These are phyloP conservation scores for Irpex sp. DNA, from an alignment of 1,284 basidiomycete genomes.

Conservation along the genomic window DNA sequence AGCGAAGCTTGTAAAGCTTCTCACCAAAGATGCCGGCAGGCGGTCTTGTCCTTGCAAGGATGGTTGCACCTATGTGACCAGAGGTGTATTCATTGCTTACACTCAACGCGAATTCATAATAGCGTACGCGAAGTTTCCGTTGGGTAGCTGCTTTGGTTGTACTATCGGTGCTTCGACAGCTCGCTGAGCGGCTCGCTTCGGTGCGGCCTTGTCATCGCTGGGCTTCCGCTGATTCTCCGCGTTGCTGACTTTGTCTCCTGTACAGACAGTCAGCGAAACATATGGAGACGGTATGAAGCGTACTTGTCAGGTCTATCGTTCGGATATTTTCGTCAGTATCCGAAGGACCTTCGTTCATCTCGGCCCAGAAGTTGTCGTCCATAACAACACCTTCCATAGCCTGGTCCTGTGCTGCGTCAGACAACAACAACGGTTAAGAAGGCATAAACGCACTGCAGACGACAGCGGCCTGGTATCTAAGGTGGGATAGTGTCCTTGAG, in stretches of 20 bases:
- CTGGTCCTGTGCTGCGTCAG: constrained; percentile 41
- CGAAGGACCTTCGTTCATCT: constrained; percentile 30
- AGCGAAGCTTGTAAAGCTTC: constrained; percentile 14
- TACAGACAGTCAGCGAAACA: neutral
- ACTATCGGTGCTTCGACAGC: constrained; percentile 22
- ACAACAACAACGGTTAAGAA: neutral
- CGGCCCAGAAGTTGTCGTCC: constrained; percentile 63
- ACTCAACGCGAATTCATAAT: neutral
- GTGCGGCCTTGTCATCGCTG: neutral
- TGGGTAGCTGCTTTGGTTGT: constrained; percentile 33
- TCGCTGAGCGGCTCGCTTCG: constrained; percentile 16
- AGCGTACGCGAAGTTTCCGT: constrained; percentile 53
- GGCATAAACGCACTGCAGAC: constrained; percentile 37
- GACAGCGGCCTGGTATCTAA: constrained; percentile 66
- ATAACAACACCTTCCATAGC: constrained; percentile 64
- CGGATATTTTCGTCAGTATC: constrained; percentile 31
- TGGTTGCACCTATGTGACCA: constrained; percentile 64
- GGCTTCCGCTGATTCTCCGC: neutral
- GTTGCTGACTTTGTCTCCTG: neutral
- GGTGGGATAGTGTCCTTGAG: constrained; percentile 56
- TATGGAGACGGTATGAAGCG: neutral
- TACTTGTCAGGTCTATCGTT: constrained; percentile 33
- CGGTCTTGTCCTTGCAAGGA: constrained; percentile 70
- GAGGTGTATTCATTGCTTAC: neutral
- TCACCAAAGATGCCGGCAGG: constrained; percentile 74